A percentile compares a stretch with the other conserved stretches of the same genome.
Conservation (phyloP, 768 basidiomycete genomes). For the Polyporus arcularius region DNA sequence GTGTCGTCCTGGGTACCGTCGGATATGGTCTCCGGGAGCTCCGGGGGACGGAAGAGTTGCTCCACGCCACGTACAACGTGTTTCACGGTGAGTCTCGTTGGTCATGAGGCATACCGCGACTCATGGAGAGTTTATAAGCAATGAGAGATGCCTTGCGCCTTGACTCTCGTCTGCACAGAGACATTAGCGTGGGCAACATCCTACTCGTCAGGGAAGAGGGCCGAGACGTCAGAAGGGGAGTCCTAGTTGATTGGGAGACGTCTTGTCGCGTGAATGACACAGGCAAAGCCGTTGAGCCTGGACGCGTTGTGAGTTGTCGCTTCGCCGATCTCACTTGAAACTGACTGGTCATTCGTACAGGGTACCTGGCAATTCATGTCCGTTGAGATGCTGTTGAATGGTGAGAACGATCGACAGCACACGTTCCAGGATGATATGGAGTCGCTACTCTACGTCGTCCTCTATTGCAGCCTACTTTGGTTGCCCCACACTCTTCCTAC, state of each 20-base stretch:
- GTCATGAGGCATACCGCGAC: not conserved
- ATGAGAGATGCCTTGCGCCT: conserved; percentile 3
- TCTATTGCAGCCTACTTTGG: conserved; percentile 7
- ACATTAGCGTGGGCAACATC: conserved; percentile 8
- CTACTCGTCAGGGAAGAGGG: conserved; percentile 1
- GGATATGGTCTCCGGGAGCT: not conserved
- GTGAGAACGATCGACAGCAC: not conserved
- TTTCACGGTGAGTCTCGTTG: conserved; percentile 6
- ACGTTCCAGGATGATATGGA: conserved; percentile 18
- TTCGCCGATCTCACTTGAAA: not conserved
- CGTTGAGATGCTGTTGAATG: not conserved
- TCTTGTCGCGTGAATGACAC: conserved; percentile 2
- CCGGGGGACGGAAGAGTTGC: conserved; percentile 7
- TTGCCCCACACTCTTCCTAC: not conserved
- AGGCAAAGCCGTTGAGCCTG: not conserved
- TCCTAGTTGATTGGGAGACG: conserved; percentile 12
- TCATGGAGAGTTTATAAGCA: not conserved
- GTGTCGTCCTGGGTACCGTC: conserved; percentile 4
- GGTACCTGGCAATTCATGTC: conserved; percentile 16
- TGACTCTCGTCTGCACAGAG: conserved; percentile 1
- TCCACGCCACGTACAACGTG: not conserved
- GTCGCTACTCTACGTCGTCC: conserved; percentile 7
- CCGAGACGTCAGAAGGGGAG: not conserved
- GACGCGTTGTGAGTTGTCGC: not conserved
- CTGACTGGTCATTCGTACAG: not conserved